Conservation (phyloP, 768 basidiomycete genomes). For the Jaapia argillacea region DNA sequence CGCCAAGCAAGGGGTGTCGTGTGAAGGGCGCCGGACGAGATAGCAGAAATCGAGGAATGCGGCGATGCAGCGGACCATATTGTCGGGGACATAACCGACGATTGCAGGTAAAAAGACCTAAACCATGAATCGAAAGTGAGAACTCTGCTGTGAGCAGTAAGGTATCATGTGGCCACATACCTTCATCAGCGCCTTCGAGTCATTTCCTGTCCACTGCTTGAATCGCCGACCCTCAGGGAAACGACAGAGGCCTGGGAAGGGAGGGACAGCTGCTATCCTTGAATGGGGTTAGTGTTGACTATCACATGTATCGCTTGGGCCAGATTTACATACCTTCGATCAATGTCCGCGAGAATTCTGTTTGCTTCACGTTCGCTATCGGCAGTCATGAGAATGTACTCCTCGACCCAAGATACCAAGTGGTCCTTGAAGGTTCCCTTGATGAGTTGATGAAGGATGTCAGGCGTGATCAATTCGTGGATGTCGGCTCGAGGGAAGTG, state of each 20-base stretch:
- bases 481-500: constrained; percentile 25
- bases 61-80: constrained; percentile 16
- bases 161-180: no score
- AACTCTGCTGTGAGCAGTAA: no score
- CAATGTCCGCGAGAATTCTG: constrained; percentile 21
- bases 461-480: constrained; percentile 21
- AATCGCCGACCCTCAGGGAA: constrained; percentile 23
- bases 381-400: constrained; percentile 13
- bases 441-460: constrained; percentile 26
- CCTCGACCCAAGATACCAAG: constrained; percentile 22
- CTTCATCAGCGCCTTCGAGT: constrained; percentile 31
- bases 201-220: constrained; percentile 29
- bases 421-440: constrained; percentile 30
- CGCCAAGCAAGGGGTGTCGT: constrained; percentile 11
- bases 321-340: constrained; percentile 13
- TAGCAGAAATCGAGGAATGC: constrained; percentile 24
- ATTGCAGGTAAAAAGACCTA: constrained; percentile 16
- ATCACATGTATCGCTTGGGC: neutral
- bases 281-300: neutral
- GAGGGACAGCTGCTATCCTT: constrained; percentile 19
- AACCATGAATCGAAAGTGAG: neutral
- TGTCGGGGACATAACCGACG: constrained; percentile 15
- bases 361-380: constrained; percentile 10
- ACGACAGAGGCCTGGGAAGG: constrained; percentile 16
- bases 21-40: constrained; percentile 9